Evolutionary conservation across 2,329 filamentous ascomycete genomes (phyloP), one percentile per base, ranked within the genome.

Genomic region (Cladosporium cucumerinum): DNA sequence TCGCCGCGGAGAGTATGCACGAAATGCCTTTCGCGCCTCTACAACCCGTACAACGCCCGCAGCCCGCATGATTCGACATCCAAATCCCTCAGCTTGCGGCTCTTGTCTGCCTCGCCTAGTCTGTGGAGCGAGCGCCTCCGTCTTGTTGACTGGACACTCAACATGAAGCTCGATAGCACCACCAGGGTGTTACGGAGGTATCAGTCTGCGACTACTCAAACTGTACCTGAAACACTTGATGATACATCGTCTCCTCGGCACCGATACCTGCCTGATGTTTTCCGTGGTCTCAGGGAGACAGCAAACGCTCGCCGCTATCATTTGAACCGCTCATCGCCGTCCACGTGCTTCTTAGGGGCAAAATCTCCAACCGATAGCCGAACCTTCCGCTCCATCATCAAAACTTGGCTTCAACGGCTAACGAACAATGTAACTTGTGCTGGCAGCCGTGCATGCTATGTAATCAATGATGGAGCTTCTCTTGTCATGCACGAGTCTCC

Each of bases 321-420:
- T 52, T 32, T 23, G 26, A 39, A 57, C 28, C 30, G 21, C 54
- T 57, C 30, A 58, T 39, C 55, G 30, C 34, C 23, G 55, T 36
- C 55, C 55, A 58, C 55, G 55, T 58, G 55, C 55, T 16, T 46
- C 0, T 39, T 28, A 46, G 55, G 55, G 32, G 34, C 34, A 58
- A 58, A 58, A 58, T 58, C 55, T 30, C 28, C 51, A 12, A n/a
- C 51, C 32, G 55, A 10, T 43, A 58, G 55, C 55, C 55, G 55
- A 58, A 39, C 30, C 12, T 46, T 39, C 55, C 55, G 34, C 51
- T 46, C 39, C 39, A 11, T 46, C 39, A 46, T 46, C 39, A 46
- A 46, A 46, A 46, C n/a, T 46, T 46, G 39, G n/a, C 39, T 46
- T 21, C 48, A 51, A 51, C 23, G 48, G 23, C 48, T 51, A 51